Evolutionary conservation across 805 yeast genomes (phyloP).

Genomic region (Candida ficus): DNA sequence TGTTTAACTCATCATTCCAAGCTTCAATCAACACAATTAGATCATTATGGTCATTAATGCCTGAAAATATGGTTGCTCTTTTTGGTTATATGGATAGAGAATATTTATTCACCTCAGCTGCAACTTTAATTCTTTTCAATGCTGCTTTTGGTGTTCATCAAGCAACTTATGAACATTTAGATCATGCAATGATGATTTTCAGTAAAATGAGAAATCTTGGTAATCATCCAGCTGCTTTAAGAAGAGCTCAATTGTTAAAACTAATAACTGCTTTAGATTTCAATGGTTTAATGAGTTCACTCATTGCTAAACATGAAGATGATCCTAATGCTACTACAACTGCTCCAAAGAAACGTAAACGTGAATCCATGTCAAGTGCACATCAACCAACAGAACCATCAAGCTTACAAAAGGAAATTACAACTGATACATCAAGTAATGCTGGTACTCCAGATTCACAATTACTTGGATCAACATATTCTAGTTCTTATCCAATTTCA

Average conservation of each 20-base stretch:
- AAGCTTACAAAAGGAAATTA: constrained; percentile 1
- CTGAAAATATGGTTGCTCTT: constrained; percentile 76
- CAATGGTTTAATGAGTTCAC: constrained; percentile 54
- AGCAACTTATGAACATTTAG: constrained; percentile 64
- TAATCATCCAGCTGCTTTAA: constrained; percentile 72
- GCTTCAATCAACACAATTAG: constrained; percentile 74
- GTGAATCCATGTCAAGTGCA: background rate
- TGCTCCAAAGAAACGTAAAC: constrained; percentile 3
- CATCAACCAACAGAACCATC: constrained; percentile 1
- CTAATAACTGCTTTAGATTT: constrained; percentile 63
- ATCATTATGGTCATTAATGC: constrained; percentile 67
- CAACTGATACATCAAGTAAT: background rate
- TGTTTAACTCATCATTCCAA: constrained; percentile 72
- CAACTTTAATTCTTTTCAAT: constrained; percentile 66
- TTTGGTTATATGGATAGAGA: constrained; percentile 89
- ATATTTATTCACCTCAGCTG: constrained; percentile 70
- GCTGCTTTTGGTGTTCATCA: constrained; percentile 81
- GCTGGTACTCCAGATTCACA: background rate
- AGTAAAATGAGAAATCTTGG: constrained; percentile 75
- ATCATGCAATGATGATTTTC: constrained; percentile 64
- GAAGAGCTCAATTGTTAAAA: constrained; percentile 66
- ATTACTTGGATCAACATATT: background rate
- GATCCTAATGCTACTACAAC: background rate
- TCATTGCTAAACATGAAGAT: constrained; percentile 56
- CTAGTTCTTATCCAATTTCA: constrained; percentile 1